Percentiles rank a stretch among this genome's conserved stretches.
Conservation (phyloP, 2,329 filamentous ascomycete species). For the Lachnum nothofagi region DNA sequence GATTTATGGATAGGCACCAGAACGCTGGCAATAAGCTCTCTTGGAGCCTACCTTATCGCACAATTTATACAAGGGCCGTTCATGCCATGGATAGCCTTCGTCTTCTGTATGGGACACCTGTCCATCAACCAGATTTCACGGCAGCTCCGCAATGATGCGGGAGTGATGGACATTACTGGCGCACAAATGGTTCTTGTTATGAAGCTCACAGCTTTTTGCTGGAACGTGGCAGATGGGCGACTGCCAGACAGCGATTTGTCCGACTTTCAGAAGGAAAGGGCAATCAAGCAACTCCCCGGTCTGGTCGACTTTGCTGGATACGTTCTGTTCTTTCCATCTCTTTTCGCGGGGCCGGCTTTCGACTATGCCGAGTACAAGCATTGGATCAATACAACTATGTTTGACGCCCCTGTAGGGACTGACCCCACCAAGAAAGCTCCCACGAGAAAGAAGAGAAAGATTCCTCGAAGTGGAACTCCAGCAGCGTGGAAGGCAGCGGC, state of each 20-base stretch:
- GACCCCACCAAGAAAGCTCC: slow-evolving; percentile 80
- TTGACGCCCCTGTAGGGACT: slow-evolving; percentile 74
- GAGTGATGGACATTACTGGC: slow-evolving; percentile 78
- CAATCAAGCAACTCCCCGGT: slow-evolving; percentile 67
- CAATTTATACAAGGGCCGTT: slow-evolving; percentile 78
- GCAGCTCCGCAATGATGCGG: slow-evolving; percentile 63
- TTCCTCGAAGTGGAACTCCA: slow-evolving; percentile 83
- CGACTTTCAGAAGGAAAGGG: slow-evolving; percentile 78
- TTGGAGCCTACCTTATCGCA: slow-evolving; percentile 76
- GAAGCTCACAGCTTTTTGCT: slow-evolving; percentile 95
- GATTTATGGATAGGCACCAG: slow-evolving; percentile 81
- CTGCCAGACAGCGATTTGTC: slow-evolving; percentile 75
- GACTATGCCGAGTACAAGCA: slow-evolving; percentile 88
- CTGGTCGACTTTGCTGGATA: slow-evolving; percentile 83
- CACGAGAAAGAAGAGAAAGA: slow-evolving; percentile 84
- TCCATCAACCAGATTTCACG: slow-evolving; percentile 82
- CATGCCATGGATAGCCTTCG: slow-evolving; percentile 96
- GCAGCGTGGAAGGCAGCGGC: slow-evolving; percentile 69
- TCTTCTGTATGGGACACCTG: slow-evolving; percentile 94
- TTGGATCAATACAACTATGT: slow-evolving; percentile 94
- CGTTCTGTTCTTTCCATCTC: slow-evolving; percentile 88
- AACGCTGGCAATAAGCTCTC: slow-evolving; percentile 74
- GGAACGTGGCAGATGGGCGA: slow-evolving; percentile 93
- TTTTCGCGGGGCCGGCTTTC: slow-evolving; percentile 87
- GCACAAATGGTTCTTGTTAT: slow-evolving; percentile 98